These are phyloP conservation scores for Melocanna baccifera DNA, from an alignment of 176 grass and related monocot genomes.

Conservation along the genomic window DNA sequence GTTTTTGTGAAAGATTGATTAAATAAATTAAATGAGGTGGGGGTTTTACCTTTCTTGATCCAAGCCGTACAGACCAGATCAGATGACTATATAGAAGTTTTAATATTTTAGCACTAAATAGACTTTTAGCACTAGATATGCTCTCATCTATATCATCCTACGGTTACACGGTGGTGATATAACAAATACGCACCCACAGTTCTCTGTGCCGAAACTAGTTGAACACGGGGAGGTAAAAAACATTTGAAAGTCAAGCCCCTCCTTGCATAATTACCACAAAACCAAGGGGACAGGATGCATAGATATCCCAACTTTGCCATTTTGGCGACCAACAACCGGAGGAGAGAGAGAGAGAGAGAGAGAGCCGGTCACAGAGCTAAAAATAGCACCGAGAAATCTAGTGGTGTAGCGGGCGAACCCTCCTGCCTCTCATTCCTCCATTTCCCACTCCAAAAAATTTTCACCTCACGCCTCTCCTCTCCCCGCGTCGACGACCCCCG, in stretches of 20 bases:
- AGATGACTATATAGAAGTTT: too few species aligned
- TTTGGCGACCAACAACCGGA: constrained; percentile 32
- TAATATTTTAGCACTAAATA: too few species aligned
- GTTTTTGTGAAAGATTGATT: too few species aligned
- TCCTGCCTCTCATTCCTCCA: neutral
- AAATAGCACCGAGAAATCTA: constrained; percentile 52
- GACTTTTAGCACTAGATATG: too few species aligned
- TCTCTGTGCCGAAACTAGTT: neutral
- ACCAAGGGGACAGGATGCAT: neutral
- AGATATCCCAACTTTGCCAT: constrained; percentile 5
- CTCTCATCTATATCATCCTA: too few species aligned
- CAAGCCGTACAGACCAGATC: too few species aligned
- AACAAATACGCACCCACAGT: too few species aligned
- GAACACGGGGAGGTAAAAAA: neutral
- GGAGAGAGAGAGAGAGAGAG: constrained; percentile 39
- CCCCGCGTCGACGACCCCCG: constrained; percentile 23
- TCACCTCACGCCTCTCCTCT: constrained; percentile 14
- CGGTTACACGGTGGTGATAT: too few species aligned
- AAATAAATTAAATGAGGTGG: too few species aligned
- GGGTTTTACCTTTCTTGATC: too few species aligned
- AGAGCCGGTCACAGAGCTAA: constrained; percentile 30
- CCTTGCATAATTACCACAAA: accelerated
- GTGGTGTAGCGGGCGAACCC: constrained; percentile 35
- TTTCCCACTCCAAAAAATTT: constrained; percentile 10
- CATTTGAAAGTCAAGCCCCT: neutral